Evolutionary conservation across 2,329 filamentous ascomycete species (phyloP), one percentile per base, ranked within the genome.

Genomic region (Talaromyces sp.): DNA sequence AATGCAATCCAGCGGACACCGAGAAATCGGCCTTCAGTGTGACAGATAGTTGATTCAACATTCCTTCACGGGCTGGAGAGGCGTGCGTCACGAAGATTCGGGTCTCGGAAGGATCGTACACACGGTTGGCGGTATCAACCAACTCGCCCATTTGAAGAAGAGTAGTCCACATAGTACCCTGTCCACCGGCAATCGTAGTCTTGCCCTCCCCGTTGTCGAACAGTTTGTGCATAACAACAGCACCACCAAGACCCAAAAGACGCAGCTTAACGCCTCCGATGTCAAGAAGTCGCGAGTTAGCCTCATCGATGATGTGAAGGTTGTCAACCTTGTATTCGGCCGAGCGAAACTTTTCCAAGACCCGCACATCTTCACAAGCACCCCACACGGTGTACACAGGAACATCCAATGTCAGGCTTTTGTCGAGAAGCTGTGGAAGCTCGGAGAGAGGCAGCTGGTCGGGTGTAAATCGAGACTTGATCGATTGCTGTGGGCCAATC

Each of bases 161-260:
- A 7, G 95, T 99, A 8, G 95, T 99, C 95, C 95, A 99, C 95
- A 99, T 99, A 53, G 95, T 99, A 64, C 95, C 95, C 77, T 99
- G 95, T 22, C 95, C 95, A 73, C 95, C 95, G 25, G 95, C 95
- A 77, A 99, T 99, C 1, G 96, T 99, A 57, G 95, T 99, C 77
- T 93, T 88, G 63, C 95, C 95, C 73, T 99, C 95, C 59, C 95
- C 95, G 68, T 99, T 99, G 77, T 99, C 95, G 72, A 99, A 99
- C 19, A 99, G 86, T 83, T 99, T 99, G 84, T 99, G 95, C 92
- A 99, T 99, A 63, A 99, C 95, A 5, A 99, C 93, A 7, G 95
- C 95, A 70, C 95, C 95, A 66, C 95, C 95, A 36, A 99, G 84
- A 65, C 95, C 95, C 32, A 99, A 85, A 56, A 99, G 84, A 71